These are phyloP conservation scores for Thelonectria rubi DNA, from an alignment of 2,329 filamentous ascomycete genomes.

Conservation along the genomic window DNA sequence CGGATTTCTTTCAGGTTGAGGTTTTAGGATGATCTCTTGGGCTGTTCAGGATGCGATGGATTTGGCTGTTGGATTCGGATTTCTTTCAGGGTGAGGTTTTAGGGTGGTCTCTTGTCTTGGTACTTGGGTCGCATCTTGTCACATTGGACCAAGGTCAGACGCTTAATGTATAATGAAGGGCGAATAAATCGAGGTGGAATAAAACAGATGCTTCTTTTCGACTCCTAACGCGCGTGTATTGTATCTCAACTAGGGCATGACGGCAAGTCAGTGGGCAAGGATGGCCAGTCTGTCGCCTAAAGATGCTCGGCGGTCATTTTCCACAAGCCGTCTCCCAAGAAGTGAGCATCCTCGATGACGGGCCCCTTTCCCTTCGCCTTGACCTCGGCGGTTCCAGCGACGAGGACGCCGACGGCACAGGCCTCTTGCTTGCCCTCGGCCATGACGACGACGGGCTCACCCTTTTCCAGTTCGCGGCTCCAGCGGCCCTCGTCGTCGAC, in stretches of 20 bases:
- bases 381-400: constrained; percentile 87
- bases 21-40: too few relatives aligned
- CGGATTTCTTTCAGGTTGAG: too few relatives aligned
- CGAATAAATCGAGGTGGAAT: too few relatives aligned
- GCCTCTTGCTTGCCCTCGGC: constrained; percentile 95
- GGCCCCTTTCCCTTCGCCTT: constrained; percentile 95
- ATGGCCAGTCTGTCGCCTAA: not conserved
- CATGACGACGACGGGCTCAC: constrained; percentile 85
- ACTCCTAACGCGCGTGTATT: constrained; percentile 11
- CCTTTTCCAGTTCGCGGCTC: constrained; percentile 77
- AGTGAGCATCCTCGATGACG: constrained; percentile 93
- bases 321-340: constrained; percentile 94
- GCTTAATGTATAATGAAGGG: too few relatives aligned
- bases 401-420: constrained; percentile 86
- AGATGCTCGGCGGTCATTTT: constrained; percentile 56
- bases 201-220: too few relatives aligned
- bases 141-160: too few relatives aligned
- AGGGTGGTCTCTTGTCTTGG: too few relatives aligned
- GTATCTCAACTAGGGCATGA: constrained; percentile 7
- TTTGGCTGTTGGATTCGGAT: too few relatives aligned
- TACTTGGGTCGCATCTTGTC: too few relatives aligned
- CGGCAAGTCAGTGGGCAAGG: not conserved
- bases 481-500: constrained; percentile 62
- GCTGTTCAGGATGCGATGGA: too few relatives aligned
- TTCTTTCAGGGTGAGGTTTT: too few relatives aligned